Evolutionary conservation across 352 stramenopile species (phyloP), one percentile per base, ranked within the genome.

Genomic region (Pythium vanterpoolii): DNA sequence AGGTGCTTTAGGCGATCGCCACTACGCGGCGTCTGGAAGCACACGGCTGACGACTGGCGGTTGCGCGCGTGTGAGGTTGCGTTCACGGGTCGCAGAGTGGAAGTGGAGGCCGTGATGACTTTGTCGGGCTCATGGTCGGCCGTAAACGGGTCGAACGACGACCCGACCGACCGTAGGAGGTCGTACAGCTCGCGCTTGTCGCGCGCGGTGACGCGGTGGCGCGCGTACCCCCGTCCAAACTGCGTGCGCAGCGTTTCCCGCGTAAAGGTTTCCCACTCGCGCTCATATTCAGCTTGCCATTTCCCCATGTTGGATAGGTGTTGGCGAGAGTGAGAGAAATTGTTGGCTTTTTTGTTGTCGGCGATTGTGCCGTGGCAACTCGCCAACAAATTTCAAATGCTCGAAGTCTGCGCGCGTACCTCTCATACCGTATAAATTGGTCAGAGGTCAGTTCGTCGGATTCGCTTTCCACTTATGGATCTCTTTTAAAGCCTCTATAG

Each of bases 271-370:
- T 65, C 61, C 81, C 81, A 91, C 42, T 84, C 54, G 45, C 72
- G 72, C 67, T 89, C 81, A 31, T 88, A 91, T 52, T 88, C 77
- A 55, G 69, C 66, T 62, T 79, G 77, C 79, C 79, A 89, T 66
- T 56, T 56, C 51, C 62, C 69, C 69, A 66, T 74, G 3, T 27
- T 27, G n/a, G 36, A 31, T 56, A 26, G 33, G 6, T 8, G 28
- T 56, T 47, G 33, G 43, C 11, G 51, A 26, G 14, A n/a, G n/a
- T n/a, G n/a, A n/a, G n/a, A n/a, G n/a, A 16, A 24, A 38, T 59
- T 40, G 24, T 38, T 51, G 42, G n/a, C 16, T 36, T 30, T n/a
- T 45, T 45, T 44, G 38, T 13, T 28, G 33, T 56, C 18, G n/a
- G 27, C 53, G 28, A 33, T 11, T n/a, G n/a, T n/a, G n/a, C n/a